A percentile compares a stretch with the other conserved stretches of the same genome.
Conservation (phyloP, 192 early-diverging fungal species). For the Umbelopsis ramanniana region DNA sequence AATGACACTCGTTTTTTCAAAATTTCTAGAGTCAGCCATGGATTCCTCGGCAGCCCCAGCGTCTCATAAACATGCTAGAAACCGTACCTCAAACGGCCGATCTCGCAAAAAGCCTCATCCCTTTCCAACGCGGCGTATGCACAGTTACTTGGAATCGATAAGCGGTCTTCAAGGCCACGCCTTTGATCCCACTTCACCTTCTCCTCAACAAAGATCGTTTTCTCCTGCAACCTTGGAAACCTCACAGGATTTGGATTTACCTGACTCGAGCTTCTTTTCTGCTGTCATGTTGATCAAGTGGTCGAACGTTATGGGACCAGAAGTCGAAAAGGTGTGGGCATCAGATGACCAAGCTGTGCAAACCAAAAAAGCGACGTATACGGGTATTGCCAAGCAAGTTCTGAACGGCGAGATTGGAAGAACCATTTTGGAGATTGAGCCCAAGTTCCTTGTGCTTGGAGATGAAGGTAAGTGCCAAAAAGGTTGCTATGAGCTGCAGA, state of each 20-base stretch:
- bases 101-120: background rate
- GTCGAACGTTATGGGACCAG: constrained; percentile 59
- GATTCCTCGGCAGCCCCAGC: background rate
- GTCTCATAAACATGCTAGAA: background rate
- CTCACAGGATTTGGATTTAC: constrained; percentile 26
- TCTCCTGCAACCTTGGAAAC: background rate
- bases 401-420: constrained; percentile 58
- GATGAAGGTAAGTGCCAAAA: constrained; percentile 37
- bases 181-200: constrained; percentile 2
- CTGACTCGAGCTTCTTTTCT: constrained; percentile 56
- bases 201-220: background rate
- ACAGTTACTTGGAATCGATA: constrained; percentile 5
- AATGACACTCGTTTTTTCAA: too few species aligned
- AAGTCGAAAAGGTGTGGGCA: constrained; percentile 49
- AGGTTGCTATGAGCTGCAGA: background rate
- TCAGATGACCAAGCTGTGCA: constrained; percentile 28
- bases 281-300: constrained; percentile 56
- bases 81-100: background rate
- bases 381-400: constrained; percentile 51
- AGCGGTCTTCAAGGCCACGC: constrained; percentile 13
- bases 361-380: constrained; percentile 41
- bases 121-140: background rate
- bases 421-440: constrained; percentile 40
- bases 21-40: background rate
- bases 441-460: constrained; percentile 54